Conservation (phyloP, 495 filamentous ascomycete genomes). For the Immersiella caudata region DNA sequence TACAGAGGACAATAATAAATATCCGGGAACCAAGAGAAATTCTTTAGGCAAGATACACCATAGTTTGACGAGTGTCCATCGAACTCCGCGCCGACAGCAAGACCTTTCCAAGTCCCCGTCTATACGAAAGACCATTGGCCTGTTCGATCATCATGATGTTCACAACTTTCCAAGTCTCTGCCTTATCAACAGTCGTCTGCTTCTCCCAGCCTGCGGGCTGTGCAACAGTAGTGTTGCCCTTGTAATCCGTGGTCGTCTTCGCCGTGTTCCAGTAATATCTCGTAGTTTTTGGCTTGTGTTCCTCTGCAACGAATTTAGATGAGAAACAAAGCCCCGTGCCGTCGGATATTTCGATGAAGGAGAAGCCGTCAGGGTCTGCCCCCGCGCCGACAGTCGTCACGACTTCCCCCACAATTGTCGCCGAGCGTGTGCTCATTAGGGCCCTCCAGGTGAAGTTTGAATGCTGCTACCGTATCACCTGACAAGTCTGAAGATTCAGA, state of each 20-base stretch:
- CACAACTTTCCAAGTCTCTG: not conserved
- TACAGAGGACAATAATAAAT: too few relatives aligned
- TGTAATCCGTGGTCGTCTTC: not conserved
- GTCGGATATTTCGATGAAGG: slow-evolving; percentile 3
- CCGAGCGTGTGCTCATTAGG: too few relatives aligned
- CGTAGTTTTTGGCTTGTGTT: not conserved
- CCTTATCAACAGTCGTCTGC: not conserved
- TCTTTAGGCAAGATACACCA: slow-evolving; percentile 5
- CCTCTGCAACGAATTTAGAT: not conserved
- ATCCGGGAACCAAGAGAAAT: too few relatives aligned
- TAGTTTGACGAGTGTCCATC: not conserved
- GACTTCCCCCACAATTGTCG: not conserved
- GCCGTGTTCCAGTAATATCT: not conserved
- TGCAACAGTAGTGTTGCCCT: not conserved
- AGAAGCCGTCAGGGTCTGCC: not conserved
- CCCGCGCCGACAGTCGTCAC: not conserved
- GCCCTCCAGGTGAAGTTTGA: not conserved
- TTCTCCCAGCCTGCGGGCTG: not conserved
- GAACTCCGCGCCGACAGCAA: not conserved
- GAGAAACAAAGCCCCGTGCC: slow-evolving; percentile 1
- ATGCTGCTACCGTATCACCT: not conserved
- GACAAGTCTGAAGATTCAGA: not conserved
- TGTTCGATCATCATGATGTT: slow-evolving; percentile 5
- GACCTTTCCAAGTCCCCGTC: slow-evolving; percentile 15
- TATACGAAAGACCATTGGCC: not conserved